These are phyloP conservation scores for Exophiala sideris DNA, from an alignment of 2,329 filamentous ascomycete genomes.

Conservation along the genomic window DNA sequence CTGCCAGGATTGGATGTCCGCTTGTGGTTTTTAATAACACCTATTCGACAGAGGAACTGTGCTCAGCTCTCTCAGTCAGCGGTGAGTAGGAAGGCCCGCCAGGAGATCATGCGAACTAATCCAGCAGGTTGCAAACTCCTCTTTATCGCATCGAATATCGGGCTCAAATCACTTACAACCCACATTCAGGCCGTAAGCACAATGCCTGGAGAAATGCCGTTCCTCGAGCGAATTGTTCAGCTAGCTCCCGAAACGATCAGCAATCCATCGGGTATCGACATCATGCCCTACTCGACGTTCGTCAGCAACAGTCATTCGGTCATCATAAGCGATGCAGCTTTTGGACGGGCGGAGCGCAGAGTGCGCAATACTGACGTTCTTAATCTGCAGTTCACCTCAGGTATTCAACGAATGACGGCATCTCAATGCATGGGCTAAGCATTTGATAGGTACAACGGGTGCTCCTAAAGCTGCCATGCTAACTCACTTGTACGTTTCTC, in stretches of 20 bases:
- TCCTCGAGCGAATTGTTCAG: too few species aligned
- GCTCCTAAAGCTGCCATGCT: slow-evolving; percentile 88
- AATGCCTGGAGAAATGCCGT: too few species aligned
- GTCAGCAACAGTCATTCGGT: slow-evolving; percentile 29
- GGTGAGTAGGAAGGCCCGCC: slow-evolving; percentile 6
- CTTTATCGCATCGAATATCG: slow-evolving; percentile 29
- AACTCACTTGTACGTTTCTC: slow-evolving; percentile 70
- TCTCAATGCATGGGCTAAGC: not conserved
- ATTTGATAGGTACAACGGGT: slow-evolving; percentile 68
- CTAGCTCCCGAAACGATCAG: too few species aligned
- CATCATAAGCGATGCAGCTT: slow-evolving; percentile 9
- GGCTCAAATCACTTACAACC: slow-evolving; percentile 15
- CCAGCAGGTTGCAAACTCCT: slow-evolving; percentile 30
- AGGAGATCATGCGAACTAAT: not conserved
- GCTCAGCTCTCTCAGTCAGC: slow-evolving; percentile 3
- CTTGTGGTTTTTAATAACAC: slow-evolving; percentile 36
- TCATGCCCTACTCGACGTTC: slow-evolving; percentile 44
- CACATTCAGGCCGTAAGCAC: slow-evolving; percentile 32
- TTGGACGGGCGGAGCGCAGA: slow-evolving; percentile 10
- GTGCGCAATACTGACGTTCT: slow-evolving; percentile 60
- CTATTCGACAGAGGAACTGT: slow-evolving; percentile 28
- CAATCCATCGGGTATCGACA: slow-evolving; percentile 31
- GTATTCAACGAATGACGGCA: not conserved
- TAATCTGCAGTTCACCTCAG: slow-evolving; percentile 92
- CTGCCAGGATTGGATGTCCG: slow-evolving; percentile 33